Evolutionary conservation across 176 grass and related monocot species (phyloP), one percentile per base, ranked within the genome.

Genomic region (Oropetium thomaeum): DNA sequence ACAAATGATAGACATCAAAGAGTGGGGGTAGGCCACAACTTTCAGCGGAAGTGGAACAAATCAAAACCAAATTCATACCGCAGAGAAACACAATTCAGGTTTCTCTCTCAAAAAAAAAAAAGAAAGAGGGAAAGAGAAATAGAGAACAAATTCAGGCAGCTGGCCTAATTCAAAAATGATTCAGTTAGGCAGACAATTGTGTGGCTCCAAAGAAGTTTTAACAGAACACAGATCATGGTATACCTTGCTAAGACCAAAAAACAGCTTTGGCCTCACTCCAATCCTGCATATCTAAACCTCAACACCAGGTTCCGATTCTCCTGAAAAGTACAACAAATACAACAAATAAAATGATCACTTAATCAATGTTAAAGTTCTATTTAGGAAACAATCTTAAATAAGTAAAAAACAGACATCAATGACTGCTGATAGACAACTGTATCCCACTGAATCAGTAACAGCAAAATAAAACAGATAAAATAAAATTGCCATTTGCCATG

Each of bases 241-340:
- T 62, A 71, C 71, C 40, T 69, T 45, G 22, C 25, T n/a, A 40
- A n/a, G 71, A 31, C n/a, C 44, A 8, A 76, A 66, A 71, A 20
- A 65, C 23, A 10, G 20, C 31, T 22, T 70, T 15, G 54, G 22
- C 13, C 42, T 62, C 43, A 85, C 37, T 85, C 40, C 59, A 89
- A 26, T 59, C 82, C 72, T 0, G 59, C 82, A 25, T 28, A 67
- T 58, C 68, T 81, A 61, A 2, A 34, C 51, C 70, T 83, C 72
- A 84, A 20, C 39, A 75, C 0, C 41, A 60, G 22, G 73, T 89
- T 89, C 30, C 71, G 48, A 22, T 77, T 89, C 74, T 89, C 81
- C 87, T 89, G 73, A 23, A 69, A 40, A 76, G 54, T 8, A 70
- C 13, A 12, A 10, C 26, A 8, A 77, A 20, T 38, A 11, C 44